Conservation (phyloP, 176 grass and related monocot species). For the Thinopyrum elongatum region DNA sequence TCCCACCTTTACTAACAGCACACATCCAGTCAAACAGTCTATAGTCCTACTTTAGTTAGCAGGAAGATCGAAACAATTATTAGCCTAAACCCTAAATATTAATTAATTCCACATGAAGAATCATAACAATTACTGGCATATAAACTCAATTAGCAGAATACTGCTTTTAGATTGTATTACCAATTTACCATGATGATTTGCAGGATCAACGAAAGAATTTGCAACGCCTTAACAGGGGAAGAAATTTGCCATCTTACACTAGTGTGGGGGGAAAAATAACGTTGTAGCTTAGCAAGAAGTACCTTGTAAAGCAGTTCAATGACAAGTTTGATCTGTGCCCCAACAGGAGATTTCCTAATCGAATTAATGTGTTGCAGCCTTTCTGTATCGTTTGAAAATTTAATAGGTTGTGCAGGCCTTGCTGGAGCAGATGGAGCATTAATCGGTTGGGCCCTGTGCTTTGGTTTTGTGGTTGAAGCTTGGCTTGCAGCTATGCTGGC, state of each 20-base stretch:
- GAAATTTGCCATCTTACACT: neutral
- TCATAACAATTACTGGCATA: neutral
- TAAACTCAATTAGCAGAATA: slow-evolving; percentile 4
- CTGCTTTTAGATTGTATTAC: neutral
- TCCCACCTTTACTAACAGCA: neutral
- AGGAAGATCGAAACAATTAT: neutral
- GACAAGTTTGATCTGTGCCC: slow-evolving; percentile 79
- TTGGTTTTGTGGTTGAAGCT: slow-evolving; percentile 43
- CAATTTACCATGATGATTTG: neutral
- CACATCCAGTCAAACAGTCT: neutral
- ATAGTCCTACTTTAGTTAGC: neutral
- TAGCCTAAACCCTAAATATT: neutral
- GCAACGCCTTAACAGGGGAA: neutral
- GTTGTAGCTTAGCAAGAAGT: neutral
- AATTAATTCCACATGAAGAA: neutral
- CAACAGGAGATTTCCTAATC: slow-evolving; percentile 77
- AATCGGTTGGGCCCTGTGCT: slow-evolving; percentile 47
- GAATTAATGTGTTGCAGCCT: slow-evolving; percentile 81
- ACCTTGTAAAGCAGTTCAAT: slow-evolving; percentile 87
- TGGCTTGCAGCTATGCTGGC: slow-evolving; percentile 53
- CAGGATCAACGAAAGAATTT: neutral
- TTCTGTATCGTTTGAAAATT: slow-evolving; percentile 93
- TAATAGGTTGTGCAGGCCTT: slow-evolving; percentile 44
- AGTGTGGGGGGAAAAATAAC: neutral
- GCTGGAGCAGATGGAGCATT: slow-evolving; percentile 43